phyloP scores from a whole-genome alignment of 1,284 basidiomycete species.

The Phlebopus sp. region DNA sequence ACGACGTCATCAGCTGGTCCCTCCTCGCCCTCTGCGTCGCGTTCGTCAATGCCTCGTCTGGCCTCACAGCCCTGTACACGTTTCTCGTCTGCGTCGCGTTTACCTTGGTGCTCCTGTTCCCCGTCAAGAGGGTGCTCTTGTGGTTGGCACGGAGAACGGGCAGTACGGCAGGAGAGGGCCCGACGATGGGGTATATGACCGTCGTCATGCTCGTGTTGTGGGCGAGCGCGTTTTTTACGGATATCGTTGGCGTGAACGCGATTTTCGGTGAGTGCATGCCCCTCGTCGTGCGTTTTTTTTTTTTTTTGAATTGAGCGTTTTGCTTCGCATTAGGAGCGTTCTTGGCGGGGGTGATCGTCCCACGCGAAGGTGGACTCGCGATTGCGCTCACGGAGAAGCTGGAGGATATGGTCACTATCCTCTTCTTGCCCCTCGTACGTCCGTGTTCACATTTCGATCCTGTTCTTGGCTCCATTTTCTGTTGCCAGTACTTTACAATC shows the following conservation, averaged over 20 bases:
- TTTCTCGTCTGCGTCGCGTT: conserved; percentile 82
- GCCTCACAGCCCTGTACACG: conserved; percentile 77
- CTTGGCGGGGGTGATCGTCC: conserved; percentile 87
- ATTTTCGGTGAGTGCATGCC: conserved; percentile 80
- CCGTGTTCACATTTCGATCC: background rate
- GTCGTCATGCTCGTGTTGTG: conserved; percentile 78
- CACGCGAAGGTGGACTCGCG: conserved; percentile 83
- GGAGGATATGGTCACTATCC: conserved; percentile 77
- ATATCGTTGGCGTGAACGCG: conserved; percentile 90
- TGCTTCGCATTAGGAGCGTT: conserved; percentile 65
- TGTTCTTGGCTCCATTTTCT: conserved; percentile 7
- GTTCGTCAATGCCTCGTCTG: conserved; percentile 80
- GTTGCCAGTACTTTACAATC: conserved; percentile 75
- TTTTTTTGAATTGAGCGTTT: no score
- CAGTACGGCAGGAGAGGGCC: conserved; percentile 75
- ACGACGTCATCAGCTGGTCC: conserved; percentile 80
- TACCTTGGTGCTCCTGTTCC: conserved; percentile 76
- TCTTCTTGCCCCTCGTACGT: conserved; percentile 85
- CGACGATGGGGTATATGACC: conserved; percentile 78
- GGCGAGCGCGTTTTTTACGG: conserved; percentile 88
- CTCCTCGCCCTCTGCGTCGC: conserved; percentile 84
- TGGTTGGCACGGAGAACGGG: conserved; percentile 81
- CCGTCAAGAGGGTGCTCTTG: conserved; percentile 58
- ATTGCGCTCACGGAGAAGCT: conserved; percentile 79
- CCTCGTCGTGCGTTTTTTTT: no score